phyloP scores from a whole-genome alignment of 148 eudicot genomes.

The Rheum nobile region DNA sequence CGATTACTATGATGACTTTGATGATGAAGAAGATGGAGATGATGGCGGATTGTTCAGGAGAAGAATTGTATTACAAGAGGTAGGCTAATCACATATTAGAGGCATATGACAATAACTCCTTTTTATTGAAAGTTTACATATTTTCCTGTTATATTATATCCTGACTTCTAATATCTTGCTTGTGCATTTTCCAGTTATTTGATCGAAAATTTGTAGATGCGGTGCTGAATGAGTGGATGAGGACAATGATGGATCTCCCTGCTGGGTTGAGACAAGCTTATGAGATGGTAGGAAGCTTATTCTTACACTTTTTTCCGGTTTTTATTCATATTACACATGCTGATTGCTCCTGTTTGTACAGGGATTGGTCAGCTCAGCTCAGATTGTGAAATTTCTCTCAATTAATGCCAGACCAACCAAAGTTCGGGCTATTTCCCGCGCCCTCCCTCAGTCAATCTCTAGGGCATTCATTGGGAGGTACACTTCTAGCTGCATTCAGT shows the following conservation, averaged over 20 bases:
- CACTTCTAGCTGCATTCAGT: neutral
- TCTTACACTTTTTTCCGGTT: neutral
- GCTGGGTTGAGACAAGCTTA: constrained; percentile 83
- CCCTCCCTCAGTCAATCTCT: constrained; percentile 73
- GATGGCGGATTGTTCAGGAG: constrained; percentile 86
- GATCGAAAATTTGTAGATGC: constrained; percentile 87
- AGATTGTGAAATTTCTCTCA: constrained; percentile 65
- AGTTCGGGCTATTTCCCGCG: constrained; percentile 64
- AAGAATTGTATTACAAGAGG: constrained; percentile 73
- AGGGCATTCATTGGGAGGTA: constrained; percentile 96
- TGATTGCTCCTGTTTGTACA: constrained; percentile 22
- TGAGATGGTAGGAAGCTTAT: constrained; percentile 51
- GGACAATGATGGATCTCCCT: constrained; percentile 91
- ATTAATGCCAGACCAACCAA: constrained; percentile 88
- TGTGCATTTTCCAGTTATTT: constrained; percentile 50
- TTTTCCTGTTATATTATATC: neutral
- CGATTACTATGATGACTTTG: constrained; percentile 89
- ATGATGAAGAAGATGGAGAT: constrained; percentile 92
- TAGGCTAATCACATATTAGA: constrained; percentile 14
- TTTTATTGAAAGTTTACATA: constrained; percentile 5
- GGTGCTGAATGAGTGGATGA: constrained; percentile 92
- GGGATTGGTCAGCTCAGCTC: constrained; percentile 98
- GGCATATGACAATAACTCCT: neutral
- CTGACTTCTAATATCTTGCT: neutral
- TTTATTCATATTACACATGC: neutral